Percentiles rank a stretch among this genome's conserved stretches.
Conservation (phyloP, 2,329 filamentous ascomycete genomes). For the Graphium sp. region DNA sequence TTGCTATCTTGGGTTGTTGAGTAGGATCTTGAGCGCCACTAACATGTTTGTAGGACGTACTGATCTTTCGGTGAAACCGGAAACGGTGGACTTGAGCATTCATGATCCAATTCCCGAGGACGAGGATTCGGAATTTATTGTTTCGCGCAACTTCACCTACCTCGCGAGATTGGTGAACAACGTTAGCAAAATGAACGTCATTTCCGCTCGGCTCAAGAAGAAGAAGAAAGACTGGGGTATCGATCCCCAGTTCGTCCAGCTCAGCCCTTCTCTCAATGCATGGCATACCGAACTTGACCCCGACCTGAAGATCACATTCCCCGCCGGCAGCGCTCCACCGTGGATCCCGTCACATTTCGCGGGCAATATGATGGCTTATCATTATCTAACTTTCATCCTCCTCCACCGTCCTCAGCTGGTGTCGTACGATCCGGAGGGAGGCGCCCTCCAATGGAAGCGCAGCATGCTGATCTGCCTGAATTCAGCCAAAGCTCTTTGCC, state of each 20-base stretch:
- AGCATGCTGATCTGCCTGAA: slow-evolving; percentile 78
- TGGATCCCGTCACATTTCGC: slow-evolving; percentile 78
- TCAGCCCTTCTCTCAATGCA: slow-evolving; percentile 59
- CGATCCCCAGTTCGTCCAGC: slow-evolving; percentile 65
- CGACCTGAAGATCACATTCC: slow-evolving; percentile 64
- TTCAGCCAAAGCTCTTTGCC: slow-evolving; percentile 71
- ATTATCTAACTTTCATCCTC: slow-evolving; percentile 71
- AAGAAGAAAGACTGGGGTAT: slow-evolving; percentile 69
- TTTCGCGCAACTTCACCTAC: slow-evolving; percentile 73
- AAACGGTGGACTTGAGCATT: slow-evolving; percentile 60
- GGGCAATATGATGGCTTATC: slow-evolving; percentile 80
- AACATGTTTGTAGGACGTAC: slow-evolving; percentile 60
- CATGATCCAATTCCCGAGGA: slow-evolving; percentile 45
- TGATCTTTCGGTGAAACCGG: slow-evolving; percentile 59
- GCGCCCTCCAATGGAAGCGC: slow-evolving; percentile 66
- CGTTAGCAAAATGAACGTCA: slow-evolving; percentile 58
- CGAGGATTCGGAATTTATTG: slow-evolving; percentile 58
- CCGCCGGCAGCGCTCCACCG: slow-evolving; percentile 61
- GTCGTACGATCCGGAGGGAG: slow-evolving; percentile 53
- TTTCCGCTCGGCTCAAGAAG: slow-evolving; percentile 58
- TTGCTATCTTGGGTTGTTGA: no score
- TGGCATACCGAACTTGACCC: slow-evolving; percentile 65
- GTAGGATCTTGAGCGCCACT: no score
- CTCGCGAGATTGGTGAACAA: slow-evolving; percentile 63
- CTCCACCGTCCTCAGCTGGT: slow-evolving; percentile 75